phyloP scores from a whole-genome alignment of 1,139 yeast genomes.

The Geotrichum fermentans region DNA sequence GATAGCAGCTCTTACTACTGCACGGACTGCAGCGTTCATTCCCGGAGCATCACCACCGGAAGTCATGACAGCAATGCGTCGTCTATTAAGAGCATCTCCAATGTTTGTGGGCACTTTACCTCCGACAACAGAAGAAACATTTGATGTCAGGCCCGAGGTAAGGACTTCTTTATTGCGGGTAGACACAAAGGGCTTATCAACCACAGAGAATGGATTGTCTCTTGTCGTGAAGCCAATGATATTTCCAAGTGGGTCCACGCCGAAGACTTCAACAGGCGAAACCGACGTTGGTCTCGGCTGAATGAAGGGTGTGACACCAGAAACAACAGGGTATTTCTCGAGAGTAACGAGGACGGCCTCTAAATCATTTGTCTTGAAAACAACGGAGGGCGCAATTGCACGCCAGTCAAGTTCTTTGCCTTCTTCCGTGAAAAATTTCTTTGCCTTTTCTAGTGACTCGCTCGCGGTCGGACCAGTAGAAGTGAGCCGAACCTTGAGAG shows the following conservation, averaged over 20 bases:
- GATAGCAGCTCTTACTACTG: conserved; percentile 88
- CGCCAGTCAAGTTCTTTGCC: conserved; percentile 38
- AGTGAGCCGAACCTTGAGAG: conserved; percentile 36
- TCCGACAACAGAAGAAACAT: conserved; percentile 3
- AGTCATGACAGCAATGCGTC: conserved; percentile 90
- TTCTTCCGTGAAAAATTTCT: conserved; percentile 23
- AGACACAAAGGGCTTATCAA: conserved; percentile 20
- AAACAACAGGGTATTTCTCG: conserved; percentile 17
- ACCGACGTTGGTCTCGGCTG: conserved; percentile 37
- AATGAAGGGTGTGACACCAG: conserved; percentile 21
- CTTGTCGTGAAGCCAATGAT: conserved; percentile 52
- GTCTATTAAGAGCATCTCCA: conserved; percentile 23
- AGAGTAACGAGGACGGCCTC: conserved; percentile 21
- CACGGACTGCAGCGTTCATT: conserved; percentile 93
- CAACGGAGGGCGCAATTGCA: conserved; percentile 34
- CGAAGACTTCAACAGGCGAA: conserved; percentile 44
- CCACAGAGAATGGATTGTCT: conserved; percentile 35
- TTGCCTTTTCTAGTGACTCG: conserved; percentile 22
- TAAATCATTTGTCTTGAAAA: conserved; percentile 33
- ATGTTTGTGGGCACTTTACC: conserved; percentile 5
- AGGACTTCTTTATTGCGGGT: conserved; percentile 11
- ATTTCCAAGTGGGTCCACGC: conserved; percentile 58
- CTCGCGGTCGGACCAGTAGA: conserved; percentile 27
- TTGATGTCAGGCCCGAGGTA: conserved; percentile 7
- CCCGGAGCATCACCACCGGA: conserved; percentile 99